Evolutionary conservation across 169 alveolate species (phyloP).

Genomic region (Plasmodium relictum): DNA sequence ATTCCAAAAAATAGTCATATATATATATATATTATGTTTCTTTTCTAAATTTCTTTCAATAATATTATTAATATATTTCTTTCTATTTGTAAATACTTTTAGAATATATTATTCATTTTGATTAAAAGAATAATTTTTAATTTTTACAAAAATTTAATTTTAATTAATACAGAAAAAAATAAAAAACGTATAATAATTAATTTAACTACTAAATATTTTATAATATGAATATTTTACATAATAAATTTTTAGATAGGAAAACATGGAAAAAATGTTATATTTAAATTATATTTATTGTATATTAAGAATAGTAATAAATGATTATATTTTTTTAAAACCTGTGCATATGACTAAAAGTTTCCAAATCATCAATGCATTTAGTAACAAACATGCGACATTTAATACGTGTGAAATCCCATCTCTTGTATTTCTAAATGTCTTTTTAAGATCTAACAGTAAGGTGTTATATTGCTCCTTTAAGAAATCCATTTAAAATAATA

Average conservation of each 20-base stretch:
- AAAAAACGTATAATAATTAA: too few species aligned
- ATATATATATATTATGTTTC: not conserved
- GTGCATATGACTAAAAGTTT: slow-evolving; percentile 38
- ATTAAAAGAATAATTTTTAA: too few species aligned
- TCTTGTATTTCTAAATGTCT: slow-evolving; percentile 46
- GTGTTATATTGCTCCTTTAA: slow-evolving; percentile 60
- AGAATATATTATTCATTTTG: too few species aligned
- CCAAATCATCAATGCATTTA: slow-evolving; percentile 73
- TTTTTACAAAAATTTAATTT: too few species aligned
- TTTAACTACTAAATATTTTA: too few species aligned
- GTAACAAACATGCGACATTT: slow-evolving; percentile 32
- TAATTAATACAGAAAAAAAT: too few species aligned
- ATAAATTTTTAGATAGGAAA: too few species aligned
- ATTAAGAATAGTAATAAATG: not conserved
- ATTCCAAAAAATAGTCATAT: not conserved
- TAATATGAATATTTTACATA: too few species aligned
- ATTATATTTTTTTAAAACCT: slow-evolving; percentile 30
- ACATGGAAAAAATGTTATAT: too few species aligned
- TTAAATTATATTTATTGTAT: too few species aligned
- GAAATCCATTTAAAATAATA: slow-evolving; percentile 56
- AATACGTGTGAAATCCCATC: slow-evolving; percentile 55
- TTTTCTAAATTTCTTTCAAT: not conserved
- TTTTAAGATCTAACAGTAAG: slow-evolving; percentile 34
- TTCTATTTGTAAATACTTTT: too few species aligned
- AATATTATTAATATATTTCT: too few species aligned